A percentile compares a stretch with the other conserved stretches of the same genome.
phyloP scores from a whole-genome alignment of 2,329 filamentous ascomycete genomes.

The Neocucurbitaria cava region DNA sequence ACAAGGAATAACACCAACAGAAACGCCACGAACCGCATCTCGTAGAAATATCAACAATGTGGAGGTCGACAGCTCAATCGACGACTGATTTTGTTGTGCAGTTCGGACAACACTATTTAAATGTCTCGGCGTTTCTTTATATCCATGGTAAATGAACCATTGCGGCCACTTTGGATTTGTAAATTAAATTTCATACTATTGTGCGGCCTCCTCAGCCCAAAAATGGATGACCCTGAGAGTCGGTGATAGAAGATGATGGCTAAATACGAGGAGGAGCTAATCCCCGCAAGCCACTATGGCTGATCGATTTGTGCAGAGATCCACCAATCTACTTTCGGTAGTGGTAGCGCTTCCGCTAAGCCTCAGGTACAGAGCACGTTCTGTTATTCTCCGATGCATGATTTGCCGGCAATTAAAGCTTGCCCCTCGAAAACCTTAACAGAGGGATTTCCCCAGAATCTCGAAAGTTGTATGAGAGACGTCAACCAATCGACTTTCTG shows the following conservation, averaged over 20 bases:
- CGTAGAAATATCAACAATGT: neutral
- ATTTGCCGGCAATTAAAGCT: constrained; percentile 6
- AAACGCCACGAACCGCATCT: constrained; percentile 5
- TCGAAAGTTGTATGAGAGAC: neutral
- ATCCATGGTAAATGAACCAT: neutral
- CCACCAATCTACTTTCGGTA: constrained; percentile 1
- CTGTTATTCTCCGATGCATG: constrained; percentile 8
- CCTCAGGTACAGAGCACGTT: neutral
- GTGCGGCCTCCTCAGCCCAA: constrained; percentile 6
- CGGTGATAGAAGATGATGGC: constrained; percentile 7
- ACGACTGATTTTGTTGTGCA: neutral
- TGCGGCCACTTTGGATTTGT: constrained; percentile 7
- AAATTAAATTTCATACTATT: constrained; percentile 14
- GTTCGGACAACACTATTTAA: constrained; percentile 4
- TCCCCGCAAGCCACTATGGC: neutral
- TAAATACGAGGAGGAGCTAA: constrained; percentile 4
- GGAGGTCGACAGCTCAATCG: neutral
- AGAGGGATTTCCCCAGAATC: neutral
- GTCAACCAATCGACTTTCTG: neutral
- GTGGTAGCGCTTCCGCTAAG: neutral
- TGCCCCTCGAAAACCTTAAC: neutral
- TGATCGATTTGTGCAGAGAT: neutral
- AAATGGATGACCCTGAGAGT: neutral
- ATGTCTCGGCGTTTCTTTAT: neutral
- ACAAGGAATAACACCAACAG: constrained; percentile 7